Percentiles rank a stretch among this genome's conserved stretches.
Evolutionary conservation across 2,329 filamentous ascomycete genomes (phyloP).

Genomic region (Ceratocystis albifundus): DNA sequence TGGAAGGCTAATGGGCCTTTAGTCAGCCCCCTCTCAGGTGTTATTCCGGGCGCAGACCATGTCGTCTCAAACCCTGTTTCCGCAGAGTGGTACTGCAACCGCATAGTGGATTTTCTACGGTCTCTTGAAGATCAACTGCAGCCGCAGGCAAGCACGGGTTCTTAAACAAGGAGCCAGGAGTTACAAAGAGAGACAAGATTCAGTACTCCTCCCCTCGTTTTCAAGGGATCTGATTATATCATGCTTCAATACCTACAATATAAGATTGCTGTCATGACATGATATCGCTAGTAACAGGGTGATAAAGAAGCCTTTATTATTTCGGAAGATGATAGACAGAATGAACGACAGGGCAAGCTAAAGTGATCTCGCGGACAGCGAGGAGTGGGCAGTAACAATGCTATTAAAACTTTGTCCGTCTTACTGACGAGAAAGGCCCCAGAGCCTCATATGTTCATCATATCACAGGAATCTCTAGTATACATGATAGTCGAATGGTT

Average conservation of each 20-base stretch:
- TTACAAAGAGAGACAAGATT: neutral
- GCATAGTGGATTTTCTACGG: conserved; percentile 38
- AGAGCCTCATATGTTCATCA: no score
- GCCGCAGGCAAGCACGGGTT: no score
- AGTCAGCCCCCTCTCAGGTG: conserved; percentile 40
- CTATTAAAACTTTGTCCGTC: no score
- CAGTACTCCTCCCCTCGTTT: neutral
- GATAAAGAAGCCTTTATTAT: neutral
- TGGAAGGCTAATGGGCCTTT: conserved; percentile 42
- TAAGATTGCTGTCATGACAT: neutral
- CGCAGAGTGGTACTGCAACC: conserved; percentile 40
- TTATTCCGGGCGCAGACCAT: conserved; percentile 44
- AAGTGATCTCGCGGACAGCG: no score
- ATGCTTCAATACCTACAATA: neutral
- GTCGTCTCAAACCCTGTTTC: conserved; percentile 37
- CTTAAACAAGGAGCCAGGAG: neutral
- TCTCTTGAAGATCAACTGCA: conserved; percentile 23
- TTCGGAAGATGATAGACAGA: neutral
- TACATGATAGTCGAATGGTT: no score
- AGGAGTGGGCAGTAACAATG: no score
- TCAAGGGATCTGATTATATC: neutral
- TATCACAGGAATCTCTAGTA: no score
- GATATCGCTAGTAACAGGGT: neutral
- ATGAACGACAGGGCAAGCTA: neutral
- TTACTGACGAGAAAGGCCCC: no score